Base-by-base conservation (phyloP, 2,329 filamentous ascomycete species). In the Talaromyces verruculosus region DNA sequence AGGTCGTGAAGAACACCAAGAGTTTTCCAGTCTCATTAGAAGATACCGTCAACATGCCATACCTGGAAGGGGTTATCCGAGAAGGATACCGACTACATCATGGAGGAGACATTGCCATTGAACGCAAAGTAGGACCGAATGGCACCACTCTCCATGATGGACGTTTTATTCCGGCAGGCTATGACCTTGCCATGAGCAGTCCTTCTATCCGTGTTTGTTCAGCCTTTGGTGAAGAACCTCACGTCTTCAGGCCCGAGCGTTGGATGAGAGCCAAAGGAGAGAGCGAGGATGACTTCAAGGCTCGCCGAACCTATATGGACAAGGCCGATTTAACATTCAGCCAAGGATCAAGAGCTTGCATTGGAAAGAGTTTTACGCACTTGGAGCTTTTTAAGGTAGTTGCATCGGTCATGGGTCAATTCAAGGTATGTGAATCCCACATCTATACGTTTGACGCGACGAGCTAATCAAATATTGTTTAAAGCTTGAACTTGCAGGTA, bases 61-160 rank as follows among this genome's bases (percentile, higher is more conserved):
- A 63, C 13, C 61, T 63, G 0, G 61, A 57, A 22, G 61, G 61
- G 10, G 39, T 63, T 2, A 63, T 63, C 47, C 33, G 61, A 15
- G 61, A 63, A 22, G 61, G 61, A 5, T 63, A 63, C 25, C 47
- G 61, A 43, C 22, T 63, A 33, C 61, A 63, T 63, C 61, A 63
- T 57, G 61, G 61, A 22, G 61, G 61, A 11, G 61, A 63, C 25
- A 63, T 63, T 41, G 61, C 61, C 0, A 63, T 63, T 57, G 61
- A 63, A 30, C 61, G 61, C 10, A 63, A 63, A 49, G 61, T 63
- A 10, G 61, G 61, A 39, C 49, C 49, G 13, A 63, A 45, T 43
- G 61, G 61, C 17, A 37, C 43, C 2, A 63, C 51, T 15, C 51
- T 63, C n/a, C 61, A 51, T 30, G 37, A 63, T 45, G 61, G 61